These are phyloP conservation scores for Celoporthe dispersa DNA, from an alignment of 2,329 filamentous ascomycete species.

Conservation along the genomic window DNA sequence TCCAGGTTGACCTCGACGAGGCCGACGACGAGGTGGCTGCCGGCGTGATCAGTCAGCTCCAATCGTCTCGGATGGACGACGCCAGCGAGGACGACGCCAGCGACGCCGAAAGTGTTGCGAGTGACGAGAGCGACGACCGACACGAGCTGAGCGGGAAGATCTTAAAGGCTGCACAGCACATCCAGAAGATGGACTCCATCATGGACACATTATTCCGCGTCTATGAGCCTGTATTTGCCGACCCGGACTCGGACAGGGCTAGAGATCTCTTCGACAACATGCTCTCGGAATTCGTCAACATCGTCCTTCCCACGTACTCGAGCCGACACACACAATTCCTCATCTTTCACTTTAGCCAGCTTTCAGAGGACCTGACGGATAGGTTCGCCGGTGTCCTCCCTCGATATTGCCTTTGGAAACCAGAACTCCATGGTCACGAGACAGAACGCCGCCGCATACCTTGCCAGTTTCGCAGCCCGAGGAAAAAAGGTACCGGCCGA, in stretches of 20 bases:
- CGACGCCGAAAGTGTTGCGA: conserved; percentile 72
- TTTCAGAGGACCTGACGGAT: conserved; percentile 76
- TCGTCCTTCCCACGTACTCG: conserved; percentile 84
- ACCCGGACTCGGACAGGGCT: conserved; percentile 70
- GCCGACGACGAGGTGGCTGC: conserved; percentile 86
- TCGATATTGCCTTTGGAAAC: conserved; percentile 71
- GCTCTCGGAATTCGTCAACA: conserved; percentile 82
- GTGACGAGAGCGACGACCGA: conserved; percentile 66
- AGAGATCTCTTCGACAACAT: conserved; percentile 78
- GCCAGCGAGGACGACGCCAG: conserved; percentile 58
- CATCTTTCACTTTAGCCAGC: conserved; percentile 92
- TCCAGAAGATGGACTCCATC: conserved; percentile 89
- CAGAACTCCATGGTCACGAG: conserved; percentile 74
- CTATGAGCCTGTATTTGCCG: conserved; percentile 74
- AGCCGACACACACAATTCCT: conserved; percentile 61
- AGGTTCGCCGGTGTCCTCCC: conserved; percentile 80
- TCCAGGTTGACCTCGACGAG: conserved; percentile 91
- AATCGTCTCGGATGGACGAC: conserved; percentile 44
- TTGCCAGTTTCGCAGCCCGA: conserved; percentile 91
- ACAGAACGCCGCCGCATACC: conserved; percentile 86
- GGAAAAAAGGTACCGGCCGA: conserved; percentile 79
- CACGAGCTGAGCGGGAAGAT: conserved; percentile 67
- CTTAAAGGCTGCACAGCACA: conserved; percentile 76
- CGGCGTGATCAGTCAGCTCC: conserved; percentile 64
- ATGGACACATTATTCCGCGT: conserved; percentile 86